phyloP scores from a whole-genome alignment of 2,329 filamentous ascomycete species.

The Aspergillus alliaceus region DNA sequence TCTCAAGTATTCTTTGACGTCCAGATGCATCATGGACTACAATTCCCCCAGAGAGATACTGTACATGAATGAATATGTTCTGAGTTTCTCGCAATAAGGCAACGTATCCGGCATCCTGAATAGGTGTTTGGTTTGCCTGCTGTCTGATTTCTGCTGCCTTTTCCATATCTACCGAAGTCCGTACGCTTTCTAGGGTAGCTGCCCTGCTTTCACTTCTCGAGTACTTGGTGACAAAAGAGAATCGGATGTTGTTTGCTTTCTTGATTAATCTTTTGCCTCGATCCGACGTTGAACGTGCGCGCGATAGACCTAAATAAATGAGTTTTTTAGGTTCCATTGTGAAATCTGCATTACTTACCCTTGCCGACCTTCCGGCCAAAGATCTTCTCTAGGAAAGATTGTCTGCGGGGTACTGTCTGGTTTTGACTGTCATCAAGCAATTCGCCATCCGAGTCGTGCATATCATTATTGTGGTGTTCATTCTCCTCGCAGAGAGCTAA shows the following conservation, averaged over 20 bases:
- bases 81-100: conserved; percentile 16
- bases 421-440: conserved; percentile 8
- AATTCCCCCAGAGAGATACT: conserved; percentile 23
- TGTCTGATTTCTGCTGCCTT: conserved; percentile 4
- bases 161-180: conserved; percentile 9
- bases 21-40: conserved; percentile 31
- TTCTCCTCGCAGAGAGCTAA: conserved; percentile 23
- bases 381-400: conserved; percentile 25
- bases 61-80: conserved; percentile 27
- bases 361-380: conserved; percentile 27
- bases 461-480: conserved; percentile 8
- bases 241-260: conserved; percentile 28
- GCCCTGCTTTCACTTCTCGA: conserved; percentile 16
- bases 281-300: conserved; percentile 21
- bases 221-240: conserved; percentile 27
- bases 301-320: conserved; percentile 21
- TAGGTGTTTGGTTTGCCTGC: conserved; percentile 7
- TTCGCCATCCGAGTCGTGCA: conserved; percentile 11
- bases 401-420: conserved; percentile 15
- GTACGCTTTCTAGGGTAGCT: conserved; percentile 13
- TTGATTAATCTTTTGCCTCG: conserved; percentile 28
- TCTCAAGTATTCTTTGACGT: conserved; percentile 29
- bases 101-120: conserved; percentile 20
- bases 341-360: conserved; percentile 14
- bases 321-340: not conserved